phyloP scores from a whole-genome alignment of 306 rosid species.

The Casuarina equisetifolia region DNA sequence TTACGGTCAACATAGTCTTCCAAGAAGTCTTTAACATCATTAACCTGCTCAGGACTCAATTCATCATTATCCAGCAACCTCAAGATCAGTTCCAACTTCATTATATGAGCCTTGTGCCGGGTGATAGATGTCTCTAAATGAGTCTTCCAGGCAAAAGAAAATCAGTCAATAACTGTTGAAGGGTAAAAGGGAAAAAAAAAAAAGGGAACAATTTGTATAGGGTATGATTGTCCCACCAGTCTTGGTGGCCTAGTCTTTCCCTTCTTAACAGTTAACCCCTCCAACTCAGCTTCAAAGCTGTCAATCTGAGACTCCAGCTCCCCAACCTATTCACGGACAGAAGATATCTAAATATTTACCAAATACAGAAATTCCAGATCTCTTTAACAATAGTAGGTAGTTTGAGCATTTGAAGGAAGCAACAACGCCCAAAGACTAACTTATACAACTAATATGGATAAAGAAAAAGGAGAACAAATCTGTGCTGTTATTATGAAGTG shows the following conservation, averaged over 20 bases:
- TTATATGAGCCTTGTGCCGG: conserved; percentile 97
- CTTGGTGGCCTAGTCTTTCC: conserved; percentile 91
- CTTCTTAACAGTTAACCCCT: conserved; percentile 88
- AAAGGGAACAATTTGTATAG: conserved; percentile 3
- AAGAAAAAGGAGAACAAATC: neutral
- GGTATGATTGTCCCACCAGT: conserved; percentile 60
- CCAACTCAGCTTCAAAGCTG: conserved; percentile 93
- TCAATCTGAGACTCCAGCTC: conserved; percentile 97
- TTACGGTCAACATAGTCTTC: conserved; percentile 97
- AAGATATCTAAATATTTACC: conserved; percentile 11
- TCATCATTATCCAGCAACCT: conserved; percentile 94
- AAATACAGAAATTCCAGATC: conserved; percentile 16
- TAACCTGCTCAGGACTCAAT: conserved; percentile 92
- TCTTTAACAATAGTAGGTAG: conserved; percentile 11
- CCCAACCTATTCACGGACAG: conserved; percentile 59
- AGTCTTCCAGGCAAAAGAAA: conserved; percentile 44
- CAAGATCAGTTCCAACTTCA: conserved; percentile 88
- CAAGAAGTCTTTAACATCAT: conserved; percentile 92
- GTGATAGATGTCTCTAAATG: conserved; percentile 90
- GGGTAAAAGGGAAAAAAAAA: neutral
- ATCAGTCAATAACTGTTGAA: conserved; percentile 16
- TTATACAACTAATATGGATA: neutral
- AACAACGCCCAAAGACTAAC: conserved; percentile 1
- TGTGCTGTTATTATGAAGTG: neutral
- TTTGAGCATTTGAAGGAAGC: conserved; percentile 7